Evolutionary conservation across 2,329 filamentous ascomycete genomes (phyloP).

Genomic region (Microthyrium microscopicum): DNA sequence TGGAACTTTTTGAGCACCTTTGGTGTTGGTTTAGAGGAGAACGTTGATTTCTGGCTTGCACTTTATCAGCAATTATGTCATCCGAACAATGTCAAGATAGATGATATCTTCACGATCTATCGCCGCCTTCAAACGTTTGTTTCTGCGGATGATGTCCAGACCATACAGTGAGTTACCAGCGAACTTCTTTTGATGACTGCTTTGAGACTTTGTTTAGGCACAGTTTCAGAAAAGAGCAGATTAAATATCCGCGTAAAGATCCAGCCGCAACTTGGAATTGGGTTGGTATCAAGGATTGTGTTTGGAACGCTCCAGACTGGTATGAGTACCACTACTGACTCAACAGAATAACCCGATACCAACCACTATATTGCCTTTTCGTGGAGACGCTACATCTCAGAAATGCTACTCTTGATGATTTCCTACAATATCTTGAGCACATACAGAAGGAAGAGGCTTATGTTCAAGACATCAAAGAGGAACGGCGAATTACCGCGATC

Average conservation of each 20-base stretch:
- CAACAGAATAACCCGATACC: not conserved
- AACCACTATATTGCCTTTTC: conserved; percentile 4
- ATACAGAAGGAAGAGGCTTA: too few relatives aligned
- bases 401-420: conserved; percentile 1
- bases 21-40: conserved; percentile 3
- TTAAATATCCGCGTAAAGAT: too few relatives aligned
- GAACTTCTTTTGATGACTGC: too few relatives aligned
- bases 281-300: not conserved
- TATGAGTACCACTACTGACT: conserved; percentile 4
- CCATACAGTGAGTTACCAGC: too few relatives aligned
- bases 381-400: not conserved
- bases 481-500: too few relatives aligned
- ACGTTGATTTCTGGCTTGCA: conserved; percentile 5
- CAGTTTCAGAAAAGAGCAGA: too few relatives aligned
- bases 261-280: too few relatives aligned
- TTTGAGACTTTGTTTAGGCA: too few relatives aligned
- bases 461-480: too few relatives aligned
- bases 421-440: not conserved
- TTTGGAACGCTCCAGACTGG: conserved; percentile 8
- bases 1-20: conserved; percentile 7
- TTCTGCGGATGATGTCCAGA: too few relatives aligned
- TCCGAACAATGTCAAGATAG: not conserved
- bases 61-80: not conserved
- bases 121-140: conserved; percentile 3
- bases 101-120: conserved; percentile 5